These are phyloP conservation scores for Lathyrus sativus DNA, from an alignment of 306 rosid species.

Conservation along the genomic window DNA sequence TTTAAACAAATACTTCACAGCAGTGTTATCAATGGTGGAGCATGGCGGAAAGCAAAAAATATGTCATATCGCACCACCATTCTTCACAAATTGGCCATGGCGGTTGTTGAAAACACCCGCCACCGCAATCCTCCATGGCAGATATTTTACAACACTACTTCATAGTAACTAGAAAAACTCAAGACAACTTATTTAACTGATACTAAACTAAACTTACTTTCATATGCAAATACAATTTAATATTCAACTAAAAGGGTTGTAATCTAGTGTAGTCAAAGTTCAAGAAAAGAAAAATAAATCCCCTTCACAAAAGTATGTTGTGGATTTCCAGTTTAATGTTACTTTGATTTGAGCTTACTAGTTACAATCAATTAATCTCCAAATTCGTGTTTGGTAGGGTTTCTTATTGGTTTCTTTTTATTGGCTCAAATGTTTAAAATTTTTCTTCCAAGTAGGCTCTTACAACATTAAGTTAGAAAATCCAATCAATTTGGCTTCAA, in stretches of 20 bases:
- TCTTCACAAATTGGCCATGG: too few species aligned
- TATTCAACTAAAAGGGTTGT: not conserved
- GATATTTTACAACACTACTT: too few species aligned
- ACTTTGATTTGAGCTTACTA: conserved; percentile 3
- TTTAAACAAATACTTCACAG: not conserved
- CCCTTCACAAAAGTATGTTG: not conserved
- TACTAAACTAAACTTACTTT: not conserved
- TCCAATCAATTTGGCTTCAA: conserved; percentile 5
- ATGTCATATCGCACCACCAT: too few species aligned
- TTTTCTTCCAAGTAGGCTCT: not conserved
- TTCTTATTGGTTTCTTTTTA: not conserved
- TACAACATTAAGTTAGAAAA: conserved; percentile 4
- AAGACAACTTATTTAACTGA: conserved; percentile 5
- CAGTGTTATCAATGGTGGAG: too few species aligned
- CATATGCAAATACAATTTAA: not conserved
- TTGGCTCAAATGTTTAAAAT: not conserved
- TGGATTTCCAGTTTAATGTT: not conserved
- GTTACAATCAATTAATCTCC: conserved; percentile 1
- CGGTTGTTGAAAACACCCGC: too few species aligned
- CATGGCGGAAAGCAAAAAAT: too few species aligned
- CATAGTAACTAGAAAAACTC: not conserved
- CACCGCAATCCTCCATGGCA: too few species aligned
- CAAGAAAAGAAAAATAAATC: not conserved
- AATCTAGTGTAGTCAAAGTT: not conserved
- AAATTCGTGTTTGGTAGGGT: not conserved